Evolutionary conservation across 2,329 filamentous ascomycete species (phyloP).

Genomic region (Trichophyton mentagrophytes): DNA sequence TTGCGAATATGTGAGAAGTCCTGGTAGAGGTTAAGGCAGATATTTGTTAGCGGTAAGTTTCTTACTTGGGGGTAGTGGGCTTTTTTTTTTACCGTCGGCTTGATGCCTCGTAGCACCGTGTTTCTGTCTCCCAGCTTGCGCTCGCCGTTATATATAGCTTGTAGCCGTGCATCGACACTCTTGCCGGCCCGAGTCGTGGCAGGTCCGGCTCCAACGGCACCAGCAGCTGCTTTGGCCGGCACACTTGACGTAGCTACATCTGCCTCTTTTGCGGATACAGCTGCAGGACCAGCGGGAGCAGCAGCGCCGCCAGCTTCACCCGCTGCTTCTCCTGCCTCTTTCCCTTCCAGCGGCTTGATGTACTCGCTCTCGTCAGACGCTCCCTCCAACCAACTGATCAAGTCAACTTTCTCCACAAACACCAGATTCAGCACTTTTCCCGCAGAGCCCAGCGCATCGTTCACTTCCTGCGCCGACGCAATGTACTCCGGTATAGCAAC

Average conservation of each 20-base stretch:
- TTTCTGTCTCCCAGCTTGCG: conserved; percentile 88
- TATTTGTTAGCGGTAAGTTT: neutral
- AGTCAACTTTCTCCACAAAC: conserved; percentile 81
- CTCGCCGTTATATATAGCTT: conserved; percentile 84
- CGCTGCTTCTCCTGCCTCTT: conserved; percentile 33
- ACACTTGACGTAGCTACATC: conserved; percentile 38
- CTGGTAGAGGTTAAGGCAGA: conserved; percentile 33
- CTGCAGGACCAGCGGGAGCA: conserved; percentile 15
- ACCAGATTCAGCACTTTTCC: conserved; percentile 67
- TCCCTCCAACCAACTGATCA: conserved; percentile 87
- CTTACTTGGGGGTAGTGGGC: neutral
- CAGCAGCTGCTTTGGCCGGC: conserved; percentile 29
- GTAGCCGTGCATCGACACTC: conserved; percentile 67
- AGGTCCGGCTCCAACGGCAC: conserved; percentile 28
- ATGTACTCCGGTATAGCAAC: conserved; percentile 85
- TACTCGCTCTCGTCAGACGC: conserved; percentile 84
- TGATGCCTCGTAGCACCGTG: conserved; percentile 70
- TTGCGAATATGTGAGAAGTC: conserved; percentile 93
- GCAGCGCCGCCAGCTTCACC: conserved; percentile 27
- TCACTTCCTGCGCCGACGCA: conserved; percentile 64
- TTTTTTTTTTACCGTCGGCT: conserved; percentile 55
- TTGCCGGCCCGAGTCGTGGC: conserved; percentile 25
- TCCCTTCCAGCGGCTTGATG: conserved; percentile 69
- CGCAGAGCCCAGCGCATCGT: conserved; percentile 50
- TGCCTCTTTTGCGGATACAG: conserved; percentile 26